Conservation (phyloP, 352 stramenopile genomes). For the Pythium phragmiticola region DNA sequence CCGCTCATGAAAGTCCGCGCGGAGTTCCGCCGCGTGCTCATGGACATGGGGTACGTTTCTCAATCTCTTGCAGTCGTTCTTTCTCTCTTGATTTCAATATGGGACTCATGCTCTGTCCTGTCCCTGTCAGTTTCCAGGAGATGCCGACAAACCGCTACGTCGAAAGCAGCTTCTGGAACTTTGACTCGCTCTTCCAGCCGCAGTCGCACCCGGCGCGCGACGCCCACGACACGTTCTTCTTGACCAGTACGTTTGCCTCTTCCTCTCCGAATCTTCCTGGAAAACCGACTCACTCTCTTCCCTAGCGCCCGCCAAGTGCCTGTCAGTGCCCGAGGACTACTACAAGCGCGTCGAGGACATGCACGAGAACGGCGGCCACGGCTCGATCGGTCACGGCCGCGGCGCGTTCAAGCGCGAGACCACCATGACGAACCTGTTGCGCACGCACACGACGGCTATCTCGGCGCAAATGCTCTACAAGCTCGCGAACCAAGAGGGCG, state of each 20-base stretch:
- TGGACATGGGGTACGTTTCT: conserved; percentile 95
- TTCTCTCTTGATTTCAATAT: not conserved
- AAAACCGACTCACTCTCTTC: not conserved
- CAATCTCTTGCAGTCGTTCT: not conserved
- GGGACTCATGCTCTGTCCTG: not conserved
- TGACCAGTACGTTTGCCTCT: conserved; percentile 80
- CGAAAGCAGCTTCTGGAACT: conserved; percentile 99
- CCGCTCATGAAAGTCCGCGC: conserved; percentile 97
- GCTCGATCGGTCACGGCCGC: conserved; percentile 91
- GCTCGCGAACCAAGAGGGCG: conserved; percentile 92
- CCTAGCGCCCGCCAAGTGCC: conserved; percentile 64
- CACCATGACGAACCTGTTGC: conserved; percentile 98
- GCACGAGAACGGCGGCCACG: conserved; percentile 96
- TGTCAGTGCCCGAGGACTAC: conserved; percentile 97
- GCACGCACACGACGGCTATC: conserved; percentile 99
- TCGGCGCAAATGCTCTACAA: conserved; percentile 99
- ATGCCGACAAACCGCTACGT: conserved; percentile 99
- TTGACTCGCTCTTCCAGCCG: conserved; percentile 99
- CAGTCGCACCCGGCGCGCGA: conserved; percentile 99
- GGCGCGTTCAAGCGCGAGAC: conserved; percentile 93
- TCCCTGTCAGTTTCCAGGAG: conserved; percentile 91
- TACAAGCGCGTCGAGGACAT: conserved; percentile 98
- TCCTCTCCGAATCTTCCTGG: not conserved
- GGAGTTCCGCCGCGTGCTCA: conserved; percentile 99
- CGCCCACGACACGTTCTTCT: conserved; percentile 99